Base-by-base conservation (phyloP, 2,329 filamentous ascomycete genomes). In the Arthrobotrys sinensis region DNA sequence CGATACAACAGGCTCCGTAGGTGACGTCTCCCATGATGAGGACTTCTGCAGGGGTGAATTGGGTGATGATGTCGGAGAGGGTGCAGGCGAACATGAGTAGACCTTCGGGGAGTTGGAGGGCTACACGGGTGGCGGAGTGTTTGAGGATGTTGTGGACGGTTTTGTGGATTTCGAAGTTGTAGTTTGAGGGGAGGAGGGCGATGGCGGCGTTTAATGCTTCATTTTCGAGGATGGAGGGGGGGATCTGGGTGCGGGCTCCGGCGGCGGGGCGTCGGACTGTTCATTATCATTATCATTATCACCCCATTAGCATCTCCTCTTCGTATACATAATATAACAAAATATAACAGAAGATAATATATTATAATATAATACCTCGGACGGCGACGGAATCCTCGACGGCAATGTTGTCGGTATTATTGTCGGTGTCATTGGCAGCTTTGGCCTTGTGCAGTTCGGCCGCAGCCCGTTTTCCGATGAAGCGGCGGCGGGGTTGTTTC, bases 11-110 rank as follows among this genome's bases (percentile, higher is more conserved):
- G 21, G 96, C 96, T 80, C 96, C 96, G 84, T 99, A 99, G 0
- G 96, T 99, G 50, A 99, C 96, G 84, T 99, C 96, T 79, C 96
- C 96, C 96, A 99, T 99, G 84, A 99, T 99, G 67, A 98, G 87
- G 1, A 95, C 98, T 84, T 96, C 93, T 46, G 92, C 91, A 0
- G 92, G 94, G 83, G 96, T 99, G 86, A 99, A 99, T 83, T 94
- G 92, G 0, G 92, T 93, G 57, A 99, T 87, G 82, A 99, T 98
- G 83, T 99, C 96, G 2, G 96, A 97, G 81, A 99, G 95, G 40
- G 96, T 99, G 28, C 96, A 98, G 21, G 96, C 96, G 84, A 99
- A 99, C 71, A 99, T 87, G 32, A 99, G 89, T 1, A 99, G 88
- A 0, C 96, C 96, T 85, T 99, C 96, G 4, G 96, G 96, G 87